phyloP scores from a whole-genome alignment of 2,329 filamentous ascomycete species.

The Microdochium paspali region DNA sequence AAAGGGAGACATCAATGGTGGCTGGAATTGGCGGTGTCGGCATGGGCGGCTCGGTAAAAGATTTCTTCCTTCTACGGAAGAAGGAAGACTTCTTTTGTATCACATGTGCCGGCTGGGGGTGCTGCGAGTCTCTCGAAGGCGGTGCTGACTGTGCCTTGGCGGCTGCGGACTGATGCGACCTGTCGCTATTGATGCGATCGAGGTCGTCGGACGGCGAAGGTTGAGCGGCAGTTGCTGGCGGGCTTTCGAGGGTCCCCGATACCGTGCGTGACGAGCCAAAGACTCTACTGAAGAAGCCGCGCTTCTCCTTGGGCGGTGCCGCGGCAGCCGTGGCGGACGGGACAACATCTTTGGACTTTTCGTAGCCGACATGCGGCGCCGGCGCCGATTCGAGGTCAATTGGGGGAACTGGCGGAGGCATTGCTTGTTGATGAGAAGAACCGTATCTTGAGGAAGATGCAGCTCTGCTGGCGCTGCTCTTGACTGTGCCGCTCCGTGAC shows the following conservation, averaged over 20 bases:
- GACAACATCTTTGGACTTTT: constrained; percentile 44
- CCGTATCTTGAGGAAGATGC: constrained; percentile 13
- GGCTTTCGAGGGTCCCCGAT: neutral
- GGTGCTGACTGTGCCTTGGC: constrained; percentile 28
- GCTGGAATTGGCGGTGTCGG: constrained; percentile 34
- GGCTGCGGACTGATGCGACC: constrained; percentile 19
- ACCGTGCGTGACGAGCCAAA: constrained; percentile 66
- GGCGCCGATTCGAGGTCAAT: constrained; percentile 43
- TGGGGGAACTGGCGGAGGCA: constrained; percentile 20
- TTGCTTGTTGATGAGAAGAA: constrained; percentile 15
- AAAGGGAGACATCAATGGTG: constrained; percentile 20
- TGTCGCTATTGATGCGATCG: constrained; percentile 13
- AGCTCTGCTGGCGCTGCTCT: constrained; percentile 26
- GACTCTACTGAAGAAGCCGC: constrained; percentile 86
- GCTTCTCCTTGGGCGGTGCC: constrained; percentile 54
- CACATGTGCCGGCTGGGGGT: constrained; percentile 28
- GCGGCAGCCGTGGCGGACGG: constrained; percentile 30
- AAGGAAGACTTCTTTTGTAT: constrained; percentile 94
- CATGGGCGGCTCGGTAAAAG: constrained; percentile 62
- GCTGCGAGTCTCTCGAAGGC: constrained; percentile 42
- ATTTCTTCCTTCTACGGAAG: constrained; percentile 90
- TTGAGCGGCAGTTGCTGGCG: constrained; percentile 5
- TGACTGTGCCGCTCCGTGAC: constrained; percentile 32
- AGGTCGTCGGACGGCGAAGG: constrained; percentile 6
- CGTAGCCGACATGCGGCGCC: constrained; percentile 48